These are phyloP conservation scores for Sphagnum tenellum DNA, from an alignment of 225 moss, liverwort and hornwort species.

Conservation along the genomic window DNA sequence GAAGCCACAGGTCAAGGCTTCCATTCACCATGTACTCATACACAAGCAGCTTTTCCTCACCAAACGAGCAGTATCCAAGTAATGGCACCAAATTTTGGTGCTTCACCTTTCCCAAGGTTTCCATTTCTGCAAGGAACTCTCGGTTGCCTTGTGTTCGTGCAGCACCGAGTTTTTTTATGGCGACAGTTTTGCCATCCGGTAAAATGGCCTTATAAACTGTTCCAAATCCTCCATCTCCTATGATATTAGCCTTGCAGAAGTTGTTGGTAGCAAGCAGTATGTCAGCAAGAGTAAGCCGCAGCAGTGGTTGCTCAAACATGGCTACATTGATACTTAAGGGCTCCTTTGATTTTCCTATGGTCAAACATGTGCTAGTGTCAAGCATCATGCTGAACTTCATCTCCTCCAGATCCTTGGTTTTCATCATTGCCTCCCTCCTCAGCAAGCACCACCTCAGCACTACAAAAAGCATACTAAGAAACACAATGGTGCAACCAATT, in stretches of 20 bases:
- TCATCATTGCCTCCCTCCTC: conserved; percentile 29
- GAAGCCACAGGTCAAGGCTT: conserved; percentile 74
- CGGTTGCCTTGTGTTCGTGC: conserved; percentile 69
- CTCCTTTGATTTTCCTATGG: conserved; percentile 57
- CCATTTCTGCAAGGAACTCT: conserved; percentile 88
- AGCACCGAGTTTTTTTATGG: conserved; percentile 76
- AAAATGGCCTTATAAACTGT: conserved; percentile 74
- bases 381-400: conserved; percentile 57
- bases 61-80: conserved; percentile 68
- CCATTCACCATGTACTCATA: conserved; percentile 91
- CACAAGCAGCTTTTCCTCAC: conserved; percentile 77
- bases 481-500: conserved; percentile 41
- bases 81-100: conserved; percentile 64
- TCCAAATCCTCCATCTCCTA: conserved; percentile 82
- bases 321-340: conserved; percentile 82
- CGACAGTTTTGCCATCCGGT: conserved; percentile 61
- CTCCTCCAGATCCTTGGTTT: conserved; percentile 24
- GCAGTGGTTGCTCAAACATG: conserved; percentile 70
- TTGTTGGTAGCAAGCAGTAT: conserved; percentile 71
- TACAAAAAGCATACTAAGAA: conserved; percentile 35
- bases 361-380: conserved; percentile 40
- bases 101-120: conserved; percentile 83
- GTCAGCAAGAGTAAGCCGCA: conserved; percentile 65
- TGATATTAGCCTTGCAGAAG: conserved; percentile 81
- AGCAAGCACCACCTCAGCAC: conserved; percentile 44